Evolutionary conservation across 139 green algal species (phyloP).

Genomic region (Auxenochlorella pyrenoidosa): DNA sequence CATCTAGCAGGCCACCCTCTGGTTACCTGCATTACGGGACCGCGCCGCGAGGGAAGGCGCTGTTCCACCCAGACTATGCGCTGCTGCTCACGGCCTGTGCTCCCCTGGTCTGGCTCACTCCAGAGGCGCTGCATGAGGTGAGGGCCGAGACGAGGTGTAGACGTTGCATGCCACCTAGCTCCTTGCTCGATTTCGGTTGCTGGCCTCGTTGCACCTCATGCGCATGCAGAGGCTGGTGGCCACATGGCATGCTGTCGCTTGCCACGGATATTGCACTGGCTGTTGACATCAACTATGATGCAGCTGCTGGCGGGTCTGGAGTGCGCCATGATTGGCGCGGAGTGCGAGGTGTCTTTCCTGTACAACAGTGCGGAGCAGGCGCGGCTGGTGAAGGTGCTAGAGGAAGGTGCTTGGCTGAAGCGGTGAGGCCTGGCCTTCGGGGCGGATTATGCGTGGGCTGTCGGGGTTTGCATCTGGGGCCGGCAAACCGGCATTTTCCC

Average conservation of each 20-base stretch:
- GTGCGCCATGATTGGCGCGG: slow-evolving; percentile 18
- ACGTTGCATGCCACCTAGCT: no score
- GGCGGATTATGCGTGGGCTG: no score
- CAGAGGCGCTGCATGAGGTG: slow-evolving; percentile 25
- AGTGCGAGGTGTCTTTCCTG: slow-evolving; percentile 28
- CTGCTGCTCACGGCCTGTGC: slow-evolving; percentile 16
- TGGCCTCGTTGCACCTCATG: no score
- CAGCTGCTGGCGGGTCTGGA: slow-evolving; percentile 29
- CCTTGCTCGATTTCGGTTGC: background rate
- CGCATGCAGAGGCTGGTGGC: no score
- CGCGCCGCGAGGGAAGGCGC: background rate
- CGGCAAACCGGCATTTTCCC: no score
- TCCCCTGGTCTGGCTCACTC: slow-evolving; percentile 2
- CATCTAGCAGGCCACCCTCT: no score
- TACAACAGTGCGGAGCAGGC: slow-evolving; percentile 30
- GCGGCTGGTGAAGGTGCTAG: background rate
- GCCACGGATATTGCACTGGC: no score
- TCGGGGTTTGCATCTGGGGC: no score
- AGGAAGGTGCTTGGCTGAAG: slow-evolving; percentile 17
- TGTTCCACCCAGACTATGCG: slow-evolving; percentile 31
- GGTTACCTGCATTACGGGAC: slow-evolving; percentile 7
- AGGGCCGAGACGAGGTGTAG: background rate
- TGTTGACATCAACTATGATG: no score
- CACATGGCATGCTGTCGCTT: no score
- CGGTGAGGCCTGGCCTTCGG: background rate